Conservation (phyloP, 23 red algal species). For the Gracilariopsis chorda region DNA sequence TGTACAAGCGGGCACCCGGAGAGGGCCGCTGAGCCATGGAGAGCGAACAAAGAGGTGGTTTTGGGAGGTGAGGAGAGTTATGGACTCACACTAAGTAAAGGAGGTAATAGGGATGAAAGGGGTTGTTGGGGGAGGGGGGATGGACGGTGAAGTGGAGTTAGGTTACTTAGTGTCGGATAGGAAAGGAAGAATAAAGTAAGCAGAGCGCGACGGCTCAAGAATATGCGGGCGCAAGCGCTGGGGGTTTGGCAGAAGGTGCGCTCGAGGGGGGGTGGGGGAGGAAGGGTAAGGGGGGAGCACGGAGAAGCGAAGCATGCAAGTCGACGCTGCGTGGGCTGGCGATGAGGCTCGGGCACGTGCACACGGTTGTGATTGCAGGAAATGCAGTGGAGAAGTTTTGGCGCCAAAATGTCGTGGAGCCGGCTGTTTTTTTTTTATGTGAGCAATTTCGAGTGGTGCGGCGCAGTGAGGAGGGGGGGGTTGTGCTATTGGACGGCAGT, state of each 20-base stretch:
- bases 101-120: background rate
- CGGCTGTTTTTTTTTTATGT: conserved; percentile 1
- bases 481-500: background rate
- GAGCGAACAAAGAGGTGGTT: background rate
- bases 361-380: conserved; percentile 39
- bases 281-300: background rate
- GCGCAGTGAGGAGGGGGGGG: background rate
- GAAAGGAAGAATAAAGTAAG: background rate
- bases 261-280: background rate
- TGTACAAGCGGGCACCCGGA: background rate
- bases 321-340: conserved; percentile 28
- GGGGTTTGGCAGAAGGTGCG: background rate
- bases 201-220: background rate
- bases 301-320: no score
- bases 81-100: background rate
- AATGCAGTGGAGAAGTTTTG: conserved; percentile 7
- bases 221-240: background rate
- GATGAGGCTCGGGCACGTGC: conserved; percentile 31
- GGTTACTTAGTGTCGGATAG: background rate
- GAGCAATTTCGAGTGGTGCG: background rate
- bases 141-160: background rate
- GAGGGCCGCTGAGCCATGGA: conserved; percentile 12
- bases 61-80: background rate
- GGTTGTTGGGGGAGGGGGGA: background rate
- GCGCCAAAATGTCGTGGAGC: conserved; percentile 29